phyloP scores from a whole-genome alignment of 345 rosid species.

The Populus deltoides region DNA sequence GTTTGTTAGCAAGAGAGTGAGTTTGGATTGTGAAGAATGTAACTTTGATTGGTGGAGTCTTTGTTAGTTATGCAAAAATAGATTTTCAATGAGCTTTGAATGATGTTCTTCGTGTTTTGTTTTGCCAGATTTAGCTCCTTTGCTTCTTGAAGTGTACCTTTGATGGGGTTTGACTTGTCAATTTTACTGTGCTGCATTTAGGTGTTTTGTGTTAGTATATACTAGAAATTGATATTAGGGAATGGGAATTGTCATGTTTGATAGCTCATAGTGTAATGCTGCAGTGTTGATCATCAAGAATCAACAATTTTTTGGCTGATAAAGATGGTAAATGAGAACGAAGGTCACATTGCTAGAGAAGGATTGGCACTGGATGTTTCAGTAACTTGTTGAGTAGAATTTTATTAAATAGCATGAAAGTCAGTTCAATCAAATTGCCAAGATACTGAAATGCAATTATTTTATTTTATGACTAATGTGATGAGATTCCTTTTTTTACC shows the following conservation, averaged over 20 bases:
- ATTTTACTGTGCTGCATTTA: not conserved
- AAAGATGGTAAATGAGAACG: not conserved
- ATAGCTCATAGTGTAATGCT: not conserved
- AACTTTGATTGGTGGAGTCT: conserved; percentile 15
- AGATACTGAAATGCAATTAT: not conserved
- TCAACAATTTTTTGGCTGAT: not conserved
- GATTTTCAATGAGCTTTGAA: conserved; percentile 1
- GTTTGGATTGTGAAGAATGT: conserved; percentile 5
- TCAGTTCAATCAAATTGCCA: not conserved
- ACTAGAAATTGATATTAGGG: not conserved
- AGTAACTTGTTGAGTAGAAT: not conserved
- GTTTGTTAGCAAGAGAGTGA: not conserved
- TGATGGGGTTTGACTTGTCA: not conserved
- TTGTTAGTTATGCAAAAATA: not conserved
- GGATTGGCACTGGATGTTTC: not conserved
- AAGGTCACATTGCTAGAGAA: not conserved
- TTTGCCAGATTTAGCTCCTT: not conserved
- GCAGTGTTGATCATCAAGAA: not conserved
- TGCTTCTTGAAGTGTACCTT: not conserved
- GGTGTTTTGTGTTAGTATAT: not conserved
- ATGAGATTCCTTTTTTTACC: not conserved
- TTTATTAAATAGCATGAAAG: not conserved
- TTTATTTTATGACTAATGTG: not conserved
- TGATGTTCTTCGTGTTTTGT: not conserved
- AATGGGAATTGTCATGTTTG: not conserved